Base-by-base conservation (phyloP, 108 stramenopile species). In the Asterionellopsis glacialis region DNA sequence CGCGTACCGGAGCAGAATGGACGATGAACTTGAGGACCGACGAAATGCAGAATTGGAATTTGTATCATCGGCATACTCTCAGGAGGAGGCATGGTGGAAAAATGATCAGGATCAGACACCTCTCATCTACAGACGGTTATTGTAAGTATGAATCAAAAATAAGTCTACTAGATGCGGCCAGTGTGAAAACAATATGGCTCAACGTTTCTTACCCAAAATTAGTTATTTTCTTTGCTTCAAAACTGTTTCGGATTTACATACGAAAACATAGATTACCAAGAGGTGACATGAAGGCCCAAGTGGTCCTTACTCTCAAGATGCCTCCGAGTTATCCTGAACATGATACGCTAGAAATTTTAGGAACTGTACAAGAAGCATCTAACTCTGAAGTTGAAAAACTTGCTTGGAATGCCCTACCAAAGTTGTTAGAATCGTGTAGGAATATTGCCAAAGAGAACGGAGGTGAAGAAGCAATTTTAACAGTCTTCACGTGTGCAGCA, bases 41-140 rank as follows among this genome's bases (percentile, higher is more conserved):
- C 89, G 70, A 21, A 42, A 73, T 45, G 83, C 81, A n/a, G 89
- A 90, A 67, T 53, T 91, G 6, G 90, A 83, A 39, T 85, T 91
- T 53, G 51, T 87, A 7, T 15, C 57, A 40, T 57, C 73, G 1
- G 90, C 90, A 2, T 91, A 83, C 55, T 19, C 54, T 14, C 49
- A 68, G 0, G 72, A 80, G 9, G 90, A 91, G 60, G 90, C 86
- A 16, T 86, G 85, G 84, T 24, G 42, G 21, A 59, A 56, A n/a
- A 55, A 26, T 1, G 41, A n/a, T 27, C 51, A 21, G 13, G 40
- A 55, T 25, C 23, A 55, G 9, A 14, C 22, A 21, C 39, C 52
- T 15, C 38, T 58, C 19, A 51, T 87, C 16, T 64, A 71, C 25
- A 61, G 83, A 55, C 59, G 62, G 14, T 38, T 88, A 11, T 33